Evolutionary conservation across 2,329 filamentous ascomycete species (phyloP), one percentile per base, ranked within the genome.

Genomic region (Chrysosporium keratinophilum): DNA sequence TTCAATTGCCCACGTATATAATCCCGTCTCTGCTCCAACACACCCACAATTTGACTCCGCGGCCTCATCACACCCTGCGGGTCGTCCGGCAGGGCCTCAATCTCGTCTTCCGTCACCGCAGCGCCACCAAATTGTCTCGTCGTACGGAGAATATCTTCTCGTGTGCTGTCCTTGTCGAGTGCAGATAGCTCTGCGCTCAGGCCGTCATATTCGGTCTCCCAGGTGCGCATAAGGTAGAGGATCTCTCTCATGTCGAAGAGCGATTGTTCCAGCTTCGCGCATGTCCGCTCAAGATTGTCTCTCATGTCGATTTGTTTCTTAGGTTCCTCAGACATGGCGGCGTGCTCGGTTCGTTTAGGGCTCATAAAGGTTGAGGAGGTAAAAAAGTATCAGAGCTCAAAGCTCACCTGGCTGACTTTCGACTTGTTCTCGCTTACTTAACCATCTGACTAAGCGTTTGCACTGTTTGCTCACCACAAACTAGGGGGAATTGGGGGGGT

Each of bases 161-260:
- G 70, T 31, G 71, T 69, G 53, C 78, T 69, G 49, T 74, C 71
- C 41, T 74, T 67, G 35, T 76, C 67, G 23, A 84, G 66, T 3
- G 73, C 74, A 50, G 81, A 71, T 31, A 97, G 79, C 63, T 94
- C 88, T 66, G 94, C 88, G 66, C 87, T 89, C 57, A 97, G 77
- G 20, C 84, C 81, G 65, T 95, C 88, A 69, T 97, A 97, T 67
- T 97, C 91, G 46, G 86, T 82, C 67, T 95, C 90, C 80, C 87
- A 94, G 52, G 83, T 84, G 59, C 87, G 85, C 91, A 28, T 28
- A 7, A 28, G 3, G 23, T 28, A 7, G 23, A 28, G 23, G 23
- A 28, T 4, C 7, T 28, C 23, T 28, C 7, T 28, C 91, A 98
- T 72, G 23, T 95, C 85, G 58, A 83, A 82, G 51, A 97, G 77